phyloP scores from a whole-genome alignment of 345 rosid species.

The Populus ilicifolia region DNA sequence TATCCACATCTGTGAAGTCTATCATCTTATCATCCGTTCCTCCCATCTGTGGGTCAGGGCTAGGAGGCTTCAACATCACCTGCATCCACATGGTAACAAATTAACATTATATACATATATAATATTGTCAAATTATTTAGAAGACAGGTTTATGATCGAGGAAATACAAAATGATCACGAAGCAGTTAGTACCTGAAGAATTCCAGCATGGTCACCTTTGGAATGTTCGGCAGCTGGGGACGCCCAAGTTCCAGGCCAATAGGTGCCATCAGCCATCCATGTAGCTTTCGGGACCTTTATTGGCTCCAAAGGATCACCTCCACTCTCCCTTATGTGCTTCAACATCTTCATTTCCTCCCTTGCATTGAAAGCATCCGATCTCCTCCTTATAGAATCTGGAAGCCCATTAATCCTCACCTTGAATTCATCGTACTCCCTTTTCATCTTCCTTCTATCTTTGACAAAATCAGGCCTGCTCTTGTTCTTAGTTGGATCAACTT shows the following conservation, averaged over 20 bases:
- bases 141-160: neutral
- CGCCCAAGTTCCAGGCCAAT: constrained; percentile 93
- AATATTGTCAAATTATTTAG: neutral
- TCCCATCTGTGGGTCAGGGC: constrained; percentile 60
- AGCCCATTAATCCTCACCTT: constrained; percentile 89
- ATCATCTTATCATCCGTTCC: constrained; percentile 60
- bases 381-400: constrained; percentile 79
- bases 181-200: constrained; percentile 47
- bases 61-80: constrained; percentile 95
- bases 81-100: constrained; percentile 12
- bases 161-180: neutral
- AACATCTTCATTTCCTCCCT: constrained; percentile 91
- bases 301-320: constrained; percentile 65
- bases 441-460: constrained; percentile 76
- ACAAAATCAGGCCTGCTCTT: constrained; percentile 82
- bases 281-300: constrained; percentile 72
- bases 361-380: constrained; percentile 94
- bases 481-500: constrained; percentile 84
- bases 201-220: constrained; percentile 93
- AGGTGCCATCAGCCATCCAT: constrained; percentile 99
- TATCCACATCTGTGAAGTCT: constrained; percentile 71
- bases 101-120: neutral
- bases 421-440: constrained; percentile 90
- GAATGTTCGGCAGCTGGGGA: constrained; percentile 56
- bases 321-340: constrained; percentile 76